A percentile compares a stretch with the other conserved stretches of the same genome.
These are phyloP conservation scores for Forsythia viridissima DNA, from an alignment of 257 asterid genomes.

Conservation along the genomic window DNA sequence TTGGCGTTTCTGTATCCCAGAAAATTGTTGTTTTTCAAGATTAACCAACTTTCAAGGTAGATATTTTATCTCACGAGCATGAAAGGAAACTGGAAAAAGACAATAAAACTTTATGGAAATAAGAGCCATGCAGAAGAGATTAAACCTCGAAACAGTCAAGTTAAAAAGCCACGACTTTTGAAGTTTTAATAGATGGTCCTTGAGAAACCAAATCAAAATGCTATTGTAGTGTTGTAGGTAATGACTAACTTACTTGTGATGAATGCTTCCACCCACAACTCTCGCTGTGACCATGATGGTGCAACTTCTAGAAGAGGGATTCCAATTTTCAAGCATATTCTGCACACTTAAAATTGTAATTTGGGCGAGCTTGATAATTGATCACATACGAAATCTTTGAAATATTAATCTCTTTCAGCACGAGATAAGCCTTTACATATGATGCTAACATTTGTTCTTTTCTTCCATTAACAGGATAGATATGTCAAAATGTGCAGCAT, in stretches of 20 bases:
- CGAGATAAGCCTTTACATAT: not conserved
- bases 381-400: not conserved
- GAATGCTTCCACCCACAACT: slow-evolving; percentile 83
- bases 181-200: not conserved
- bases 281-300: slow-evolving; percentile 81
- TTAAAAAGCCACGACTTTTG: not conserved
- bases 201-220: not conserved
- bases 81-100: not conserved
- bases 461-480: not conserved
- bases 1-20: not conserved
- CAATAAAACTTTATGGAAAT: not conserved
- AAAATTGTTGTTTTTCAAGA: not conserved
- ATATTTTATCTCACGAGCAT: not conserved
- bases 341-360: slow-evolving; percentile 37
- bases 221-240: not conserved
- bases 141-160: not conserved
- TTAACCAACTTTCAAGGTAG: not conserved
- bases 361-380: not conserved
- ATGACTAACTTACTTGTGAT: slow-evolving; percentile 61
- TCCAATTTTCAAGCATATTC: slow-evolving; percentile 63
- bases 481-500: not conserved
- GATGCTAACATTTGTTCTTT: too few relatives aligned
- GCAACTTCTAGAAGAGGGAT: slow-evolving; percentile 81
- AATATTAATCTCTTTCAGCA: not conserved
- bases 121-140: not conserved